Evolutionary conservation across 108 stramenopile genomes (phyloP), one percentile per base, ranked within the genome.

Genomic region (Discostella pseudostelligera): DNA sequence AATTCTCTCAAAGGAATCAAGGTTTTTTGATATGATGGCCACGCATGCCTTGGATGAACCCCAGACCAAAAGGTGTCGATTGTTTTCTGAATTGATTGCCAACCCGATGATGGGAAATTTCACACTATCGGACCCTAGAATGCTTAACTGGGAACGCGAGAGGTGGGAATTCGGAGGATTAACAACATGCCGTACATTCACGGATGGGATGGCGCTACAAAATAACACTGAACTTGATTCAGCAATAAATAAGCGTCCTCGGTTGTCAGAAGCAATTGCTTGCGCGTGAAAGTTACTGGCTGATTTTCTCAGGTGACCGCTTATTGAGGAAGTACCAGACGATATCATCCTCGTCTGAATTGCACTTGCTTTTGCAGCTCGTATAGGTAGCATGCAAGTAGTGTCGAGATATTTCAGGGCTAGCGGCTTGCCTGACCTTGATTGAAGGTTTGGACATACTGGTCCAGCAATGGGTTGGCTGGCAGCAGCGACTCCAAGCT

Each of bases 21-120:
- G 81, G 19, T 56, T 49, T n/a, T 62, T 59, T 14, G 78, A 80
- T 19, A 91, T 1, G 8, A 91, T 58, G 24, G 66, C 61, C 14
- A 86, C 71, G 42, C 76, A 80, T 36, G 82, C 87, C 48, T 84
- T 72, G 39, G 83, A 61, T 22, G 63, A 42, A 4, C 88, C 87
- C 91, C 91, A 92, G 20, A 88, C 62, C 25, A 88, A 39, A 8
- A 92, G 39, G 46, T 84, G 85, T 2, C 87, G 60, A 36, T 86
- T 82, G 47, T 83, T 89, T n/a, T 70, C 77, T 12, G 72, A 57
- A 60, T 76, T 83, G 21, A 88, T 51, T 40, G 58, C 39, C 48
- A 92, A 59, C 3, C 91, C 88, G 14, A 72, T 58, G 25, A 86
- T 63, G 17, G 82, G 61, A 72, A 92, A 92, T 13, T 74, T 56